Percentiles rank a stretch among this genome's conserved stretches.
Conservation (phyloP, 176 grass and related monocot genomes). For the Cenchrus americanus region DNA sequence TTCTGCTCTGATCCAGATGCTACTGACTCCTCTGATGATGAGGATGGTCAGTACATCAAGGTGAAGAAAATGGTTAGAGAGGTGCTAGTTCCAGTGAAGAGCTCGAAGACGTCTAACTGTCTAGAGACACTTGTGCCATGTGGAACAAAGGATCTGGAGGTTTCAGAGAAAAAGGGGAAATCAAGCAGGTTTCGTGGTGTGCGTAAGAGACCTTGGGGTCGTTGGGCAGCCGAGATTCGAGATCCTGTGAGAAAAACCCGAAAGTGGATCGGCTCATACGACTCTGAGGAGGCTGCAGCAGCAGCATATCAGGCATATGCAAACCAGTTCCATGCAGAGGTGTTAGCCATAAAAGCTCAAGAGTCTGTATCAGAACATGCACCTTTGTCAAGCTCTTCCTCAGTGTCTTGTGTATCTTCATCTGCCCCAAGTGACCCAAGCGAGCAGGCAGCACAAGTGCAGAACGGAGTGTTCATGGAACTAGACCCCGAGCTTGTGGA, state of each 20-base stretch:
- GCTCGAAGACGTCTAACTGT: not conserved
- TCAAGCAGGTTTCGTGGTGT: conserved; percentile 58
- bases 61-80: conserved; percentile 49
- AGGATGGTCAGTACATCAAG: conserved; percentile 30
- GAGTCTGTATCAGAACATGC: not conserved
- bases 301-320: conserved; percentile 34
- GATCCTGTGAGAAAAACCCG: conserved; percentile 52
- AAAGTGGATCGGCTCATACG: conserved; percentile 56
- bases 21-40: conserved; percentile 54
- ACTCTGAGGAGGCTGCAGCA: conserved; percentile 49
- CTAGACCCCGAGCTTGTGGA: not conserved
- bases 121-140: conserved; percentile 29
- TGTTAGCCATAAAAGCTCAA: conserved; percentile 39
- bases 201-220: conserved; percentile 47
- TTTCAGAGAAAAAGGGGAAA: conserved; percentile 41
- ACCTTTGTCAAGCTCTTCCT: conserved; percentile 41
- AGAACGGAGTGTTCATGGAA: conserved; percentile 1
- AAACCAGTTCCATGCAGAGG: not conserved
- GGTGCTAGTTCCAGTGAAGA: conserved; percentile 10
- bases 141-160: conserved; percentile 17
- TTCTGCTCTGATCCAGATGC: conserved; percentile 58
- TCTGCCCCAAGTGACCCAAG: not conserved
- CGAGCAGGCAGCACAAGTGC: not conserved
- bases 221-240: conserved; percentile 63
- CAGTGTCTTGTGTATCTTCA: conserved; percentile 43